A percentile compares a stretch with the other conserved stretches of the same genome.
phyloP scores from a whole-genome alignment of 1,284 basidiomycete genomes.

The Waitea zeae region DNA sequence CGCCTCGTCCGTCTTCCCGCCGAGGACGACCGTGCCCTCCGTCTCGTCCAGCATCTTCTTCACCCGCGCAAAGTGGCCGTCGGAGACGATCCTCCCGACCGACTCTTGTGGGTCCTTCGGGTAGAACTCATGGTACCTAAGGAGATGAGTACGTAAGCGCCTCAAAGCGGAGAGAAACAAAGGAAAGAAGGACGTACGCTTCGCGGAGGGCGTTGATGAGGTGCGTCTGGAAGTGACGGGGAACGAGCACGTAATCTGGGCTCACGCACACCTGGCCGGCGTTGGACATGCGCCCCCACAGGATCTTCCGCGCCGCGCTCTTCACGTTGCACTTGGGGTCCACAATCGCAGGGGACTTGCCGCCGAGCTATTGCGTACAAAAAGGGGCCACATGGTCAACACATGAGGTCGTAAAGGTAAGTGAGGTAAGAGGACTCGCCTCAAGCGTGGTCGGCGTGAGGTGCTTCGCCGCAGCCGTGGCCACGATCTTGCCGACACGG shows the following conservation, averaged over 20 bases:
- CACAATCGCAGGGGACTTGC: constrained; percentile 75
- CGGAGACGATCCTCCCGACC: constrained; percentile 30
- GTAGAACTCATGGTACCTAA: constrained; percentile 34
- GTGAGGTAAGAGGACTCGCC: constrained; percentile 16
- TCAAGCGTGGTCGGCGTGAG: constrained; percentile 76
- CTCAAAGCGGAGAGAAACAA: constrained; percentile 3
- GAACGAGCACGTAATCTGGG: constrained; percentile 74
- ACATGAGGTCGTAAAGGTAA: neutral
- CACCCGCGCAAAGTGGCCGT: constrained; percentile 42
- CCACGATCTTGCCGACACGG: constrained; percentile 66
- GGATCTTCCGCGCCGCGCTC: constrained; percentile 38
- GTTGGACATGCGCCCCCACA: constrained; percentile 73
- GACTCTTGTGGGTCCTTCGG: constrained; percentile 29
- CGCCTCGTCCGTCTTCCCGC: constrained; percentile 46
- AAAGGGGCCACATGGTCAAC: constrained; percentile 2
- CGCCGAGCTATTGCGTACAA: constrained; percentile 15
- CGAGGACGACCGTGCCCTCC: constrained; percentile 53
- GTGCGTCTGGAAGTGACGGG: constrained; percentile 39
- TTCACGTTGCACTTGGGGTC: constrained; percentile 50
- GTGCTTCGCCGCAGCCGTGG: constrained; percentile 71
- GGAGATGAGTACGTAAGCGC: constrained; percentile 3
- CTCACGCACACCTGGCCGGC: constrained; percentile 57
- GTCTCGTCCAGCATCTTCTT: constrained; percentile 46
- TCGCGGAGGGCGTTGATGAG: constrained; percentile 46
- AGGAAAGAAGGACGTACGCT: constrained; percentile 22